Evolutionary conservation across 2,329 filamentous ascomycete species (phyloP).

Genomic region (Colletotrichum spaethianum): DNA sequence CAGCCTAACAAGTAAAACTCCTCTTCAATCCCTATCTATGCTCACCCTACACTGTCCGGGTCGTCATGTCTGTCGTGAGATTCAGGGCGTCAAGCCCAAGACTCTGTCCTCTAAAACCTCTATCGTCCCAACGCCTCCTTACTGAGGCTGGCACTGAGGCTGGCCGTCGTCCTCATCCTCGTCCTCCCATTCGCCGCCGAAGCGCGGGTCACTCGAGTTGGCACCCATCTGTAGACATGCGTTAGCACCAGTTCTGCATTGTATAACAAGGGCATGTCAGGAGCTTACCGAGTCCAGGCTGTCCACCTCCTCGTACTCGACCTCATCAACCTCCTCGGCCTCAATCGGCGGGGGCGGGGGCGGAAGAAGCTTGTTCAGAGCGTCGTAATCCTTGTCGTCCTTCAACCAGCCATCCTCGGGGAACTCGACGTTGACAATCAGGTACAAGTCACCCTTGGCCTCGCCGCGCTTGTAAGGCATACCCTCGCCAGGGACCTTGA

Average conservation of each 20-base stretch:
- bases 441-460: constrained; percentile 86
- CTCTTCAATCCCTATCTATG: constrained; percentile 40
- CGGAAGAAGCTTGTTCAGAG: constrained; percentile 83
- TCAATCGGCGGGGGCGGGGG: constrained; percentile 72
- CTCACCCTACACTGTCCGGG: constrained; percentile 34
- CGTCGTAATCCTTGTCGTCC: constrained; percentile 78
- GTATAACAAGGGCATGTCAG: not conserved
- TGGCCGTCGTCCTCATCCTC: constrained; percentile 77
- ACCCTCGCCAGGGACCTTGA: constrained; percentile 90
- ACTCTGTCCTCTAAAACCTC: constrained; percentile 35
- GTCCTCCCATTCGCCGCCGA: constrained; percentile 77
- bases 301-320: constrained; percentile 86
- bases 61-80: constrained; percentile 40
- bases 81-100: constrained; percentile 33
- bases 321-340: constrained; percentile 86
- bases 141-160: constrained; percentile 82
- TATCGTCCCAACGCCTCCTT: constrained; percentile 48
- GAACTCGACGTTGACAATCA: constrained; percentile 89
- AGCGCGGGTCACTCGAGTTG: constrained; percentile 77
- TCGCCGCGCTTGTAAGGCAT: constrained; percentile 96
- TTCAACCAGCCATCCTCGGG: constrained; percentile 88
- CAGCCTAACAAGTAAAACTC: constrained; percentile 40
- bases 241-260: constrained; percentile 45
- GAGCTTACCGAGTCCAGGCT: constrained; percentile 81
- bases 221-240: constrained; percentile 73